phyloP scores from a whole-genome alignment of 371 early-diverging fungal species.

The Mortierella sp. region DNA sequence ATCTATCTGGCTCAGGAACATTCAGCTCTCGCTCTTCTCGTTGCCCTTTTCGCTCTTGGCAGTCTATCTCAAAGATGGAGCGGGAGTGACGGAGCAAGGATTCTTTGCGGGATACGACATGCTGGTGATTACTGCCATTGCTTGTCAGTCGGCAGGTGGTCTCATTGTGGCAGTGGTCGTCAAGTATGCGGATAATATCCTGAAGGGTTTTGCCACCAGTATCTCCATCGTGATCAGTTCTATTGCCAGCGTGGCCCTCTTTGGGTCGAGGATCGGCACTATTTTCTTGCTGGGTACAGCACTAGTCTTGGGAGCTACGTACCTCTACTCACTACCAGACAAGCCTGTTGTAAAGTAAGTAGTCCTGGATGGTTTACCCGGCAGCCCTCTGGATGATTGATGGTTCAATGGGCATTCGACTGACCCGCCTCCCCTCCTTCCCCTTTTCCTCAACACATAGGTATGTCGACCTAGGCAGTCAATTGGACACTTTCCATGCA shows the following conservation, averaged over 20 bases:
- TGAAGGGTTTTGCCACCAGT: constrained; percentile 96
- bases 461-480: constrained; percentile 53
- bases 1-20: constrained; percentile 89
- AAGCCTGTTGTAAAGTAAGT: constrained; percentile 51
- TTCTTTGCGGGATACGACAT: constrained; percentile 90
- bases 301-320: constrained; percentile 82
- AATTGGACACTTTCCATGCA: constrained; percentile 53
- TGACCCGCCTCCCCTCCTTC: not conserved
- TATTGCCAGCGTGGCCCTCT: constrained; percentile 78
- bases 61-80: constrained; percentile 81
- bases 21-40: constrained; percentile 87
- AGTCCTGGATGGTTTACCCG: too few relatives aligned
- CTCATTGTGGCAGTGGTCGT: constrained; percentile 95
- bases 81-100: constrained; percentile 75
- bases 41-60: constrained; percentile 72
- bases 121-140: constrained; percentile 83
- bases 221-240: constrained; percentile 92
- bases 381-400: too few relatives aligned
- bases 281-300: constrained; percentile 82
- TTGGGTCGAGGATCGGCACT: constrained; percentile 73
- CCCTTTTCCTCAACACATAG: constrained; percentile 11
- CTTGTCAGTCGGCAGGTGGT: constrained; percentile 91
- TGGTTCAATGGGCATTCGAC: not conserved
- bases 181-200: constrained; percentile 96
- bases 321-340: constrained; percentile 74